Percentiles rank a stretch among this genome's conserved stretches.
phyloP scores from a whole-genome alignment of 805 yeast genomes.

The Komagataella ulmi region DNA sequence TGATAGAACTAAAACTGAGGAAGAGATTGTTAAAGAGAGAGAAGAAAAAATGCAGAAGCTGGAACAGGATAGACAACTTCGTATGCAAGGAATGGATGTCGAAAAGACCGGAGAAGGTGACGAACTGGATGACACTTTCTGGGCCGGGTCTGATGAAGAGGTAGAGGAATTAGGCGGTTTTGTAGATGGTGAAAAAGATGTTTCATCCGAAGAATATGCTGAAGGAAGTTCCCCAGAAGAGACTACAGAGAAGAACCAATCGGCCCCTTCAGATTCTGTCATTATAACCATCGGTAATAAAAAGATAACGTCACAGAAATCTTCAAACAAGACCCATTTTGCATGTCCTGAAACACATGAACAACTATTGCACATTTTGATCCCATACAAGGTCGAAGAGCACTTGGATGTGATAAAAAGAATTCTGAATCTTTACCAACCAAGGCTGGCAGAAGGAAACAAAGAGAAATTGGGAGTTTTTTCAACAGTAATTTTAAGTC shows the following conservation, averaged over 20 bases:
- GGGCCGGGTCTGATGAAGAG: constrained; percentile 42
- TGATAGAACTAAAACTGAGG: constrained; percentile 68
- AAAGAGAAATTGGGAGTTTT: constrained; percentile 58
- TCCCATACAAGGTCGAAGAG: constrained; percentile 21
- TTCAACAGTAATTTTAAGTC: constrained; percentile 49
- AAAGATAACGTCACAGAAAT: constrained; percentile 12
- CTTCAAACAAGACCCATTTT: constrained; percentile 6
- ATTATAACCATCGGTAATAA: constrained; percentile 14
- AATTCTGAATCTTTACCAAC: constrained; percentile 52
- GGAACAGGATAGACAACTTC: constrained; percentile 53
- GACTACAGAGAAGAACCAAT: constrained; percentile 2
- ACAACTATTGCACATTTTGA: constrained; percentile 23
- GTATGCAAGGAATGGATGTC: constrained; percentile 59
- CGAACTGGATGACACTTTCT: constrained; percentile 56
- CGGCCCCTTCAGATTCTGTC: constrained; percentile 10
- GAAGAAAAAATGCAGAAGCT: constrained; percentile 45
- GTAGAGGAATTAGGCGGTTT: constrained; percentile 21
- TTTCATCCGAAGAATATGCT: constrained; percentile 19
- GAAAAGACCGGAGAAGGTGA: constrained; percentile 36
- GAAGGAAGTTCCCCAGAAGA: constrained; percentile 11
- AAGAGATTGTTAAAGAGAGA: constrained; percentile 50
- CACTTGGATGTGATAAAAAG: constrained; percentile 36
- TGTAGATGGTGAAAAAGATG: constrained; percentile 22
- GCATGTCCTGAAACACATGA: constrained; percentile 36
- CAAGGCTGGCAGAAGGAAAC: constrained; percentile 71